Evolutionary conservation across 768 basidiomycete genomes (phyloP).

Genomic region (Exsudoporus frostii): DNA sequence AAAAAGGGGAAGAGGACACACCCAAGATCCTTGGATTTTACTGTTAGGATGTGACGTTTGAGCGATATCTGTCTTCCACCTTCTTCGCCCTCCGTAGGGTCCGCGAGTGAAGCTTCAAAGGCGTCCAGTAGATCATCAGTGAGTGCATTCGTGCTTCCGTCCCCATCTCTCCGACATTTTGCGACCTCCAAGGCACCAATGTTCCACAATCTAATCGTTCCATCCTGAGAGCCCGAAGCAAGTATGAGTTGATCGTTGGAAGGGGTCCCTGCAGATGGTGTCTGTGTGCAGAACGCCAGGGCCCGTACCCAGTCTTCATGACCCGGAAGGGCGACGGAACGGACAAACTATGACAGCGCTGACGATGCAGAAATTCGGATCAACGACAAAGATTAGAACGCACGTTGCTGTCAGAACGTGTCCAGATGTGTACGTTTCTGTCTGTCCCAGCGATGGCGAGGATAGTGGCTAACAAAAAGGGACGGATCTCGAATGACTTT

Average conservation of each 20-base stretch:
- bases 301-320: slow-evolving; percentile 96
- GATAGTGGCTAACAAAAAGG: slow-evolving; percentile 45
- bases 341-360: slow-evolving; percentile 47
- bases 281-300: slow-evolving; percentile 58
- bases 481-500: background rate
- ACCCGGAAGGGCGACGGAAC: slow-evolving; percentile 61
- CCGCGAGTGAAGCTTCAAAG: slow-evolving; percentile 80
- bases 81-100: slow-evolving; percentile 69
- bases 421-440: slow-evolving; percentile 72
- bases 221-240: slow-evolving; percentile 95
- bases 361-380: background rate
- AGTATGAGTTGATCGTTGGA: slow-evolving; percentile 54
- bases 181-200: slow-evolving; percentile 49
- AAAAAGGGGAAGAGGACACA: slow-evolving; percentile 22
- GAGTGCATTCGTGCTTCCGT: slow-evolving; percentile 30
- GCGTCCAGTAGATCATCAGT: slow-evolving; percentile 80
- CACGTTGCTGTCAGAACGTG: slow-evolving; percentile 58
- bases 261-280: slow-evolving; percentile 13
- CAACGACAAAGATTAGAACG: slow-evolving; percentile 16
- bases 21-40: slow-evolving; percentile 43
- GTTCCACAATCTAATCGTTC: slow-evolving; percentile 90
- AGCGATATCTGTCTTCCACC: slow-evolving; percentile 85
- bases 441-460: slow-evolving; percentile 88
- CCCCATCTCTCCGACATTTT: slow-evolving; percentile 11
- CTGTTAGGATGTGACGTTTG: slow-evolving; percentile 75